Percentiles rank a stretch among this genome's conserved stretches.
Evolutionary conservation across 257 asterid species (phyloP).

Genomic region (Solanum clarkiae): DNA sequence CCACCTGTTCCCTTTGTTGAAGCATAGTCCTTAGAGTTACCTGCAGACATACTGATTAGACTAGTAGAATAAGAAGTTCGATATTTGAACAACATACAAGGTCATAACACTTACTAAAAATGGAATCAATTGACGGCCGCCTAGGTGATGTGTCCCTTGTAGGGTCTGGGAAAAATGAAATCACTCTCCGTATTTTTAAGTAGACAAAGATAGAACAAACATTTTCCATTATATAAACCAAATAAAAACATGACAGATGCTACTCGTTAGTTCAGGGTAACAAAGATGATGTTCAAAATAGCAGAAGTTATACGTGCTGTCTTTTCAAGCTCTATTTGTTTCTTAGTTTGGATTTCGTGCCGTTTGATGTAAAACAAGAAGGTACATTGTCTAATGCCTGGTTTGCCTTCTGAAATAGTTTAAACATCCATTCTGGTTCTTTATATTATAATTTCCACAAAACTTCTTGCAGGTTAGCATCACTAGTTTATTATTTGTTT

Average conservation of each 20-base stretch:
- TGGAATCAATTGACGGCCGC: constrained; percentile 47
- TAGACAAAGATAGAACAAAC: not conserved
- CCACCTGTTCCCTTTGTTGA: constrained; percentile 10
- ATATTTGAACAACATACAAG: not conserved
- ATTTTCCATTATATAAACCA: not conserved
- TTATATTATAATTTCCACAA: not conserved
- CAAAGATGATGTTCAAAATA: not conserved
- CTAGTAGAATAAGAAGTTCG: not conserved
- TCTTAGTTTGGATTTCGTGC: not conserved
- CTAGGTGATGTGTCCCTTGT: constrained; percentile 48
- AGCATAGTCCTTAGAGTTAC: constrained; percentile 24
- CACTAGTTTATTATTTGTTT: not conserved
- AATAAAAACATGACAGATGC: not conserved
- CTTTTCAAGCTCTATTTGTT: not conserved
- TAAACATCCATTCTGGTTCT: not conserved
- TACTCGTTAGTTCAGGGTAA: not conserved
- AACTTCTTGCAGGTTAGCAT: not conserved
- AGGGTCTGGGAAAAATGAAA: constrained; percentile 18
- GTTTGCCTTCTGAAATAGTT: not conserved
- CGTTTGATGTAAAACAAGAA: not conserved
- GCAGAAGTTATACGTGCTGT: not conserved
- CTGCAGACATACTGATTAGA: constrained; percentile 14
- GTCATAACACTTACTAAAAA: constrained; percentile 33
- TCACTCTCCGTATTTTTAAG: not conserved
- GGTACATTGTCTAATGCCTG: not conserved